Evolutionary conservation across 768 basidiomycete genomes (phyloP), one percentile per base, ranked within the genome.

Genomic region (Infundibulicybe gibba): DNA sequence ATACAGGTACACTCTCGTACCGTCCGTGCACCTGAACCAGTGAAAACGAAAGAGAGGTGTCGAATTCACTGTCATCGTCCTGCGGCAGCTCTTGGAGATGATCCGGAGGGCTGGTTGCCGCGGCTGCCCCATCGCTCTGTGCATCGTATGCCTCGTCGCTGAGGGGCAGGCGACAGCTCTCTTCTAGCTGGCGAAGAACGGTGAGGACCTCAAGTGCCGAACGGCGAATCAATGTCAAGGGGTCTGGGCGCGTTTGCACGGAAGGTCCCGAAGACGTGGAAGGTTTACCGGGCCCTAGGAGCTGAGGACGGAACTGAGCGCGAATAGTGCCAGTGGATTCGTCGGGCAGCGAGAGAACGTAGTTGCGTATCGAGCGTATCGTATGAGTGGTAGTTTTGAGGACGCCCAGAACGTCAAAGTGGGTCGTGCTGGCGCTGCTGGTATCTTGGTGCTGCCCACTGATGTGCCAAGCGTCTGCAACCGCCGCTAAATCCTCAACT

Each of bases 171-270:
- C n/a, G n/a, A n/a, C 79, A 80, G 8, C 68, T 66, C 59, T 94
- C 91, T 61, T 97, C 95, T 15, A 97, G 66, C 25, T 81, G 82
- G 32, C 91, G 77, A 35, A 98, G 76, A 33, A 81, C 73, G 5
- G 85, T 76, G 25, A 98, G 78, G 0, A 97, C 88, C 50, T 94
- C 93, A 44, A 97, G 66, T 1, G 92, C 91, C 1, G 84, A 77
- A 43, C 79, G 79, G 17, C 94, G 76, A 44, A 97, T 83, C 41
- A 80, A 69, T 1, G 77, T 74, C 14, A 91, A 66, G 1, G 86
- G 83, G 56, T 90, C 84, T 6, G 72, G 64, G 3, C 68, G 67
- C 6, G 65, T 53, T 47, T 55, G 40, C 20, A 51, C 52, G 11
- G 51, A 64, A 15, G 67, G 64, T 12, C 64, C 54, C 41, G 60